Evolutionary conservation across 306 rosid genomes (phyloP).

Genomic region (Sesbania bispinosa): DNA sequence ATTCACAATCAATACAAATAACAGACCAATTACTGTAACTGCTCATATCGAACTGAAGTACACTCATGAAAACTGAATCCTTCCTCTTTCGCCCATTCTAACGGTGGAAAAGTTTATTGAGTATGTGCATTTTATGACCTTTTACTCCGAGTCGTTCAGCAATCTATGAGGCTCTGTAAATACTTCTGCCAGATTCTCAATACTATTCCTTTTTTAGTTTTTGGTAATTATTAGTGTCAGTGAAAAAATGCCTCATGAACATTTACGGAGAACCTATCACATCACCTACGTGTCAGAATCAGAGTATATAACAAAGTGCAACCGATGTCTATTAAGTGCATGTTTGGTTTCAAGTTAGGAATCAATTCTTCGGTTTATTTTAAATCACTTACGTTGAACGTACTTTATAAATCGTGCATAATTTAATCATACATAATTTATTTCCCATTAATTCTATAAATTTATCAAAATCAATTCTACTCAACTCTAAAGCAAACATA

Average conservation of each 20-base stretch:
- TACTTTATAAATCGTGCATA: no score
- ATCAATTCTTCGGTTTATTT: no score
- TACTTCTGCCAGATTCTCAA: not conserved
- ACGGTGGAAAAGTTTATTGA: constrained; percentile 4
- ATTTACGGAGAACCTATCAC: not conserved
- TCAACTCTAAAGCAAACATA: no score
- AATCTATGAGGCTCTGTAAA: not conserved
- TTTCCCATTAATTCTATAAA: no score
- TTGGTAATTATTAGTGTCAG: constrained; percentile 10
- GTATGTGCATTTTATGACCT: constrained; percentile 23
- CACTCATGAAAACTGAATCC: no score
- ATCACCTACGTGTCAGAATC: not conserved
- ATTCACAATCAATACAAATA: not conserved
- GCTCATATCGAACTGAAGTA: not conserved
- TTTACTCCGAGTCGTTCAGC: constrained; percentile 5
- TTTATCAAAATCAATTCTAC: no score
- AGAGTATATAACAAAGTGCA: no score
- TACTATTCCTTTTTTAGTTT: constrained; percentile 15
- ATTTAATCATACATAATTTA: no score
- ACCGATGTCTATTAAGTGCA: constrained; percentile 13
- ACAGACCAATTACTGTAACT: not conserved
- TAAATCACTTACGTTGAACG: no score
- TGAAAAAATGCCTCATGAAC: not conserved
- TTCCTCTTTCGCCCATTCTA: no score
- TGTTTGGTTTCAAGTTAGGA: no score